Base-by-base conservation (phyloP, 768 basidiomycete species). In the Amanita phalloides region DNA sequence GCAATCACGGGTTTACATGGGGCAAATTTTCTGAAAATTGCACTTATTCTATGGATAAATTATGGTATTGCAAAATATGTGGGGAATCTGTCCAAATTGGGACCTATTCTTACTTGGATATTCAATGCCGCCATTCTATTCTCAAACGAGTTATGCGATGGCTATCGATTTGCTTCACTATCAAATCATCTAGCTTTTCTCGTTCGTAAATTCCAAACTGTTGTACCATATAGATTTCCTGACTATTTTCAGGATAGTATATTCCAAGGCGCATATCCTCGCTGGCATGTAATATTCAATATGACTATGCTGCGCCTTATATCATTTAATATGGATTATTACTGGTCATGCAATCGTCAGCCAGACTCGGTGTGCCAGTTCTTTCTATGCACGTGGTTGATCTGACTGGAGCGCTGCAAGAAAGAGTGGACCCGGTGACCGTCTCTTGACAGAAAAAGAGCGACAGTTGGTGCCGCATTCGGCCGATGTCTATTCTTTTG, bases 221-320 rank as follows among this genome's bases (percentile, higher is more conserved):
- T 32, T 41, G 14, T 46, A 33, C 21, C 28, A 48, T 49, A 8
- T 37, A 43, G 8, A 0, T 6, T 32, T 26, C 38, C 39, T 44
- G 55, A 52, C 55, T 35, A 42, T 10, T 47, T 9, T 45, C 50
- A 54, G n/a, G 48, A 90, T 85, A 87, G 90, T 59, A 54, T 59
- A 0, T 76, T 75, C 57, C 69, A 75, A 62, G 96, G 96, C 5
- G 68, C 89, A 14, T 85, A 94, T 55, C 88, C 93, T 9, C 76
- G 92, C 17, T 99, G 96, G 96, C 81, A 97, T 57, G 74, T 98
- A 58, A 79, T 72, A 58, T 98, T 95, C 73, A 98, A 98, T 64
- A 92, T 98, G 58, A 92, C 93, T 2, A 94, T 94, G 86, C 74
- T 98, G 38, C 81, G 95, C 30, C 74, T 97, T 11, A 75, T 99